Base-by-base conservation (phyloP, 2,329 filamentous ascomycete genomes). In the Fusarium devonianum region DNA sequence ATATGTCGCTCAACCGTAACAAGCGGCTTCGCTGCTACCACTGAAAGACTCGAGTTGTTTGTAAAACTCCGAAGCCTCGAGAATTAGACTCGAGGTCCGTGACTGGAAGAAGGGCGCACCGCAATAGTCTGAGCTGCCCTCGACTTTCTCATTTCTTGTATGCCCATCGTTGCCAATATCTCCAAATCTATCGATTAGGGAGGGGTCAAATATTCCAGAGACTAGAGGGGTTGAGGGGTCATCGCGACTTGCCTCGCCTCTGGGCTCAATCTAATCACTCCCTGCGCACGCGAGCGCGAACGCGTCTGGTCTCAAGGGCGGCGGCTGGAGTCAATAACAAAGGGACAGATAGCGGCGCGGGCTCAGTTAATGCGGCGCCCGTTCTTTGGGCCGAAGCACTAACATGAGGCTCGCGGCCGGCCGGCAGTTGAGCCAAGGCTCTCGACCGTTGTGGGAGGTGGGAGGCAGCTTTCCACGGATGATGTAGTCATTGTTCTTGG, bases 261-360 rank as follows among this genome's bases (percentile, higher is more conserved):
- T 34, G 50, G 32, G 35, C 22, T 49, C 26, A n/a, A 30, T 57
- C 32, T 29, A 46, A 36, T 14, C 32, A 35, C 52, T 56, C 50
- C 56, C 47, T 49, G 30, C 14, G 21, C 60, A 49, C 56, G n/a
- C 23, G 23, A n/a, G n/a, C n/a, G 19, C 41, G 51, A 19, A 45
- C 47, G 42, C 41, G 56, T 22, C 37, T 7, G 25, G 23, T 26
- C 22, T 37, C 41, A 53, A 60, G 56, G 56, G 56, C 16, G 56
- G 56, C 16, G 36, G 39, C 22, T 49, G 38, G 43, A 36, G 42
- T 37, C 52, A 60, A 60, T 49, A 59, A 60, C 56, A 59, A 59
- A 59, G 56, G 56, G 56, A 44, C 50, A 10, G 17, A 32, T 28
- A 34, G 22, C 10, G n/a, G n/a, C n/a, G n/a, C n/a, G 23, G 9